Conservation (phyloP, 2,329 filamentous ascomycete species). For the Fusarium nurragi region DNA sequence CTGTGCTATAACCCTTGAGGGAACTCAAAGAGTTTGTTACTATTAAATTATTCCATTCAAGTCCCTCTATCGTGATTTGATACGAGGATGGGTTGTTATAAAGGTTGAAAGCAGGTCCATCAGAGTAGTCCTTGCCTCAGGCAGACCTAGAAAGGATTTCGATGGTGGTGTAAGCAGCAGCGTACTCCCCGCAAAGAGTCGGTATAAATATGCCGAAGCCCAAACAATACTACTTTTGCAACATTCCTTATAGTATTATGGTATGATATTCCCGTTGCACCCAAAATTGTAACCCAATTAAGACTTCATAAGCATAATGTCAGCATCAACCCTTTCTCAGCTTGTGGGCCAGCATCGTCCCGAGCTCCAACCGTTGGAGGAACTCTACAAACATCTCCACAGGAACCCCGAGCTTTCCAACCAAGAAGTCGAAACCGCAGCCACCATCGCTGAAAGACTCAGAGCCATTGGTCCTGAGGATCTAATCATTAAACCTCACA, state of each 20-base stretch:
- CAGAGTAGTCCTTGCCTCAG: neutral
- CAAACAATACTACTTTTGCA: neutral
- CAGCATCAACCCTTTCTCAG: neutral
- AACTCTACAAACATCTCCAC: constrained; percentile 66
- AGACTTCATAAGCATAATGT: neutral
- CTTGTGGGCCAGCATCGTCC: constrained; percentile 12
- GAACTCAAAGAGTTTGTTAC: no score
- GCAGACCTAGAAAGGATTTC: neutral
- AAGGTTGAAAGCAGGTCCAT: neutral
- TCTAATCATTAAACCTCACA: constrained; percentile 55
- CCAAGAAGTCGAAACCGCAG: constrained; percentile 63
- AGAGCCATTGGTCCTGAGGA: neutral
- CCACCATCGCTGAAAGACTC: constrained; percentile 56
- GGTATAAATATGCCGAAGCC: neutral
- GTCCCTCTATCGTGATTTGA: no score
- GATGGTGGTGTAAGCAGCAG: neutral
- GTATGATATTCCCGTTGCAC: no score
- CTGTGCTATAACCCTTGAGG: no score
- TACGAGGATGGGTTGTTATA: fast-evolving
- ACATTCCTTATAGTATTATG: no score
- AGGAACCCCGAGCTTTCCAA: constrained; percentile 67
- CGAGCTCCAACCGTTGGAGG: constrained; percentile 2
- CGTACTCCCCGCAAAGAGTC: neutral
- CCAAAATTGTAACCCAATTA: neutral
- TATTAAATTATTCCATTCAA: no score